phyloP scores from a whole-genome alignment of 495 filamentous ascomycete genomes.

The Xylaria longipes region DNA sequence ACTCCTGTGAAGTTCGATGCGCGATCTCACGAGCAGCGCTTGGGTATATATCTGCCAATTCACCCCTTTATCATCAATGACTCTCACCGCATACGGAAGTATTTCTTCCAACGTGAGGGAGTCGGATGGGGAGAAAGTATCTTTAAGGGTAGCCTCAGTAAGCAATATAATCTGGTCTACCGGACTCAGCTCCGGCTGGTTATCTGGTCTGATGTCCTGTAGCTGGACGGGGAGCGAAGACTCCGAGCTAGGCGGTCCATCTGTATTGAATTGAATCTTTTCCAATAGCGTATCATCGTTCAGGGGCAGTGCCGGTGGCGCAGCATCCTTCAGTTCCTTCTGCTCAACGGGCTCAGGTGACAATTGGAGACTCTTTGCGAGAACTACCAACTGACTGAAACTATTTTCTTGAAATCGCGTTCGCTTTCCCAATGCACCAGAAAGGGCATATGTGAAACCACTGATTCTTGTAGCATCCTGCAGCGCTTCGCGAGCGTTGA shows the following conservation, averaged over 20 bases:
- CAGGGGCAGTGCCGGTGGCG: slow-evolving; percentile 72
- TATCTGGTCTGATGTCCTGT: slow-evolving; percentile 68
- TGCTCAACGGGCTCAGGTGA: not conserved
- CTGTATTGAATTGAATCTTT: slow-evolving; percentile 75
- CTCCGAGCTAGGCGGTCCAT: slow-evolving; percentile 44
- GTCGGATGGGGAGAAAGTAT: slow-evolving; percentile 79
- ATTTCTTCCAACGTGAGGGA: slow-evolving; percentile 92
- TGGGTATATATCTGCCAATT: slow-evolving; percentile 99
- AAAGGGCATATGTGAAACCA: slow-evolving; percentile 81
- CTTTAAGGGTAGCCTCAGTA: slow-evolving; percentile 84
- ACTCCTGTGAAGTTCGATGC: slow-evolving; percentile 85
- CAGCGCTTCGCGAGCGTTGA: slow-evolving; percentile 74
- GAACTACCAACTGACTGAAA: slow-evolving; percentile 87
- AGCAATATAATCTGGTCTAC: slow-evolving; percentile 86
- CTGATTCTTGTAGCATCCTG: slow-evolving; percentile 65
- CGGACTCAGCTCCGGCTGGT: slow-evolving; percentile 82
- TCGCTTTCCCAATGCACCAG: slow-evolving; percentile 85
- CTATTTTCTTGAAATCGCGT: slow-evolving; percentile 92
- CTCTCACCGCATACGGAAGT: slow-evolving; percentile 85
- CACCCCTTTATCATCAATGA: slow-evolving; percentile 84
- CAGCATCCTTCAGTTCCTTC: slow-evolving; percentile 28
- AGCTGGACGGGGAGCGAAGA: slow-evolving; percentile 65
- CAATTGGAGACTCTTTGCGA: slow-evolving; percentile 72
- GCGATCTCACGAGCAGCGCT: slow-evolving; percentile 82
- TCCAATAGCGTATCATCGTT: slow-evolving; percentile 96